Conservation (phyloP, 345 rosid genomes). For the Citrus hindsii region DNA sequence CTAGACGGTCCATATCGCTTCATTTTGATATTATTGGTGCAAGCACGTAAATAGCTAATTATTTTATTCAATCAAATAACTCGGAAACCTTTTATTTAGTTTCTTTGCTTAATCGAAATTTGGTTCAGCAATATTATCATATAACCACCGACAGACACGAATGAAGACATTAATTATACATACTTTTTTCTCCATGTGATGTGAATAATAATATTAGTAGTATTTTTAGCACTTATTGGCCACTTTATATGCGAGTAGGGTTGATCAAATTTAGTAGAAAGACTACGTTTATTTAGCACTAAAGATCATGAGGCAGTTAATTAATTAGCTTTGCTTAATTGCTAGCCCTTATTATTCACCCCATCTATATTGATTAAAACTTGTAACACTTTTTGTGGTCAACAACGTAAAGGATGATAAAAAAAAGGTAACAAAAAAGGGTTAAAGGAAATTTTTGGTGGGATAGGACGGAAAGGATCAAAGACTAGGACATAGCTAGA, state of each 20-base stretch:
- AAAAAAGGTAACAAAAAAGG: not conserved
- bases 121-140: conserved; percentile 10
- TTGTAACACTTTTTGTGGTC: not conserved
- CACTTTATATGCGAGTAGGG: not conserved
- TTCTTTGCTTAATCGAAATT: not conserved
- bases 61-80: not conserved
- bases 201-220: not conserved
- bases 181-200: not conserved
- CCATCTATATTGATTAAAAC: not conserved
- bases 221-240: not conserved
- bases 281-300: not conserved
- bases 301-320: too few relatives aligned
- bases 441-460: not conserved
- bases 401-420: not conserved
- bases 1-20: not conserved
- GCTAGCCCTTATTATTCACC: not conserved
- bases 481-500: not conserved
- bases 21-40: not conserved
- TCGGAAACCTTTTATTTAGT: not conserved
- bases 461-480: conserved; percentile 6
- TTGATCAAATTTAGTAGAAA: not conserved
- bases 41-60: not conserved
- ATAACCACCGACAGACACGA: conserved; percentile 1
- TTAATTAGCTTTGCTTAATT: not conserved
- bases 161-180: not conserved